phyloP scores from a whole-genome alignment of 306 rosid species.

The Cicer arietinum region DNA sequence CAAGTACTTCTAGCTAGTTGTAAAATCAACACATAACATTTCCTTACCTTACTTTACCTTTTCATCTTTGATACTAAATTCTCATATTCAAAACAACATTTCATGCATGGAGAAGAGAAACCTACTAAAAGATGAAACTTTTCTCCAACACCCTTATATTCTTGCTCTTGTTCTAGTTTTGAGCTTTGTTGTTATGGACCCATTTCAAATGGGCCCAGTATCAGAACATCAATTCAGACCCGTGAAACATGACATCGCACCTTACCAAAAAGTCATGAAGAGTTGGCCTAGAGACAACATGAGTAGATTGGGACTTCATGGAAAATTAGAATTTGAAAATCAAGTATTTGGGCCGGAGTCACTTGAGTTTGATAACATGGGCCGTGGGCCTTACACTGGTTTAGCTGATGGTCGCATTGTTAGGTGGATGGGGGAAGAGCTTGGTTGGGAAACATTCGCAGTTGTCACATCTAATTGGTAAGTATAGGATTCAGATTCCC shows the following conservation, averaged over 20 bases:
- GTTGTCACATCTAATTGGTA: constrained; percentile 79
- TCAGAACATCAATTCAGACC: constrained; percentile 73
- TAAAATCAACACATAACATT: background rate
- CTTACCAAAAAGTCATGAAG: constrained; percentile 78
- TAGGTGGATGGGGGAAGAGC: constrained; percentile 84
- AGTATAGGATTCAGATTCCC: background rate
- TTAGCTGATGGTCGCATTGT: constrained; percentile 93
- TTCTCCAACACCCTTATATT: constrained; percentile 74
- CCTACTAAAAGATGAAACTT: constrained; percentile 61
- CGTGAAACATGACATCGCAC: constrained; percentile 80
- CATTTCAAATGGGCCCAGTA: constrained; percentile 79
- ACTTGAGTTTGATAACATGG: constrained; percentile 73
- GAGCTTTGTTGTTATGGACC: constrained; percentile 82
- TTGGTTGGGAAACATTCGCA: constrained; percentile 96
- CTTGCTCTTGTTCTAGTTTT: constrained; percentile 58
- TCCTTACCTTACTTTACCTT: background rate
- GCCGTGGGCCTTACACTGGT: constrained; percentile 88
- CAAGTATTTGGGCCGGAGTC: constrained; percentile 94
- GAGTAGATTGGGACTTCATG: constrained; percentile 63
- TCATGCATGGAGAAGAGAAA: constrained; percentile 75
- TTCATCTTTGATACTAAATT: background rate
- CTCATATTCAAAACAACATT: constrained; percentile 9
- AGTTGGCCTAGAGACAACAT: constrained; percentile 83
- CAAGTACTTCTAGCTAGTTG: constrained; percentile 23
- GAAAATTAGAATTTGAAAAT: constrained; percentile 66